Evolutionary conservation across 2,329 filamentous ascomycete genomes (phyloP).

Genomic region (Colletotrichum somersetense): DNA sequence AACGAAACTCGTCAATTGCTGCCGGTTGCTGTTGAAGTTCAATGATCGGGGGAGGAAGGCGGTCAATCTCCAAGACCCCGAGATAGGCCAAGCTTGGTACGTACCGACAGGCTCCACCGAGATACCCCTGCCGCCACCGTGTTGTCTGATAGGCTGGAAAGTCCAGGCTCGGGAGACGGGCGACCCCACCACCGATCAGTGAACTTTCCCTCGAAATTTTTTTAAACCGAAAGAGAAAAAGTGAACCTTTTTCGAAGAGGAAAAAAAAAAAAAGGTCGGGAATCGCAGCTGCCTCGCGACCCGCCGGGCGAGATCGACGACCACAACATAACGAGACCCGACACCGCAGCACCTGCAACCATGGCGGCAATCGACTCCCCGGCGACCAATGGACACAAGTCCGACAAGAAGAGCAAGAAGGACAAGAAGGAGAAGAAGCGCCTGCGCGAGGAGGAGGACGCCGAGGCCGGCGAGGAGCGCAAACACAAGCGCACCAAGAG

Average conservation of each 20-base stretch:
- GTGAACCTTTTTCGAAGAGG: slow-evolving; percentile 3
- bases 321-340: slow-evolving; percentile 4
- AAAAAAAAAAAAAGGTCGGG: slow-evolving; percentile 3
- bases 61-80: slow-evolving; percentile 13
- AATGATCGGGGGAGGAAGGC: slow-evolving; percentile 11
- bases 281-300: slow-evolving; percentile 37
- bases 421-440: slow-evolving; percentile 59
- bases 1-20: slow-evolving; percentile 1
- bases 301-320: slow-evolving; percentile 29
- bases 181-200: slow-evolving; percentile 41
- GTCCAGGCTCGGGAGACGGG: slow-evolving; percentile 34
- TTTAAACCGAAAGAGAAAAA: neutral
- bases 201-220: slow-evolving; percentile 40
- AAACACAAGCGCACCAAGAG: slow-evolving; percentile 65
- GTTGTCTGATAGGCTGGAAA: slow-evolving; percentile 37
- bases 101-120: neutral
- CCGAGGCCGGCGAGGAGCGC: slow-evolving; percentile 54
- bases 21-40: neutral
- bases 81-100: slow-evolving; percentile 5
- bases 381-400: slow-evolving; percentile 48
- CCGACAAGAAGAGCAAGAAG: slow-evolving; percentile 57
- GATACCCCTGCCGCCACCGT: slow-evolving; percentile 22
- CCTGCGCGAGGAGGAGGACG: slow-evolving; percentile 59
- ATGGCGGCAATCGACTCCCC: slow-evolving; percentile 53
- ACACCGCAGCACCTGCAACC: slow-evolving; percentile 31